A percentile compares a stretch with the other conserved stretches of the same genome.
Evolutionary conservation across 768 basidiomycete species (phyloP).

Genomic region (Lanmaoa pseudosensibilis): DNA sequence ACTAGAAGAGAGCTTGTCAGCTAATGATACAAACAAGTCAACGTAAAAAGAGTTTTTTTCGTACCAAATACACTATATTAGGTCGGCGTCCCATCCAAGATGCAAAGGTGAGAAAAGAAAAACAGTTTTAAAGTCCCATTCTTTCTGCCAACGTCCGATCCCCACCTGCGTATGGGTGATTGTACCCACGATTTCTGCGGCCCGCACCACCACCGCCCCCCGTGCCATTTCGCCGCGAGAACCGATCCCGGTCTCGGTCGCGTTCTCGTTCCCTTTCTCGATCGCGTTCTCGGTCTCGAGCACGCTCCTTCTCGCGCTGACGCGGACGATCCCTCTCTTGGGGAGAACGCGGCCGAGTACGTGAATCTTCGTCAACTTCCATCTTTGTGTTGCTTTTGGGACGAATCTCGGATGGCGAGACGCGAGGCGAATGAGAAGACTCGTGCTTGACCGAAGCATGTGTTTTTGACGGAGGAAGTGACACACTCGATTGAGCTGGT

Average conservation of each 20-base stretch:
- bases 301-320: constrained; percentile 38
- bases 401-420: constrained; percentile 29
- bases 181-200: constrained; percentile 40
- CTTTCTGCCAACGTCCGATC: constrained; percentile 87
- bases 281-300: constrained; percentile 36
- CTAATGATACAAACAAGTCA: constrained; percentile 27
- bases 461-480: constrained; percentile 30
- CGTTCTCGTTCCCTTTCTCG: constrained; percentile 38
- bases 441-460: constrained; percentile 25
- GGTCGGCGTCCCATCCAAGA: constrained; percentile 23
- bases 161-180: constrained; percentile 36
- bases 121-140: constrained; percentile 62
- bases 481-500: constrained; percentile 33
- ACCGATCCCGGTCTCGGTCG: constrained; percentile 39
- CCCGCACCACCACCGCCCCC: constrained; percentile 39
- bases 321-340: constrained; percentile 43
- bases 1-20: constrained; percentile 30
- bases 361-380: constrained; percentile 58
- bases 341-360: constrained; percentile 44
- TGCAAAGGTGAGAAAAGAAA: constrained; percentile 17
- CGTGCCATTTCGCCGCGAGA: constrained; percentile 44
- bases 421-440: constrained; percentile 31
- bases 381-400: constrained; percentile 40
- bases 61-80: constrained; percentile 41
- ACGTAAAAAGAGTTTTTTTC: constrained; percentile 14